Percentiles rank a stretch among this genome's conserved stretches.
Evolutionary conservation across 495 filamentous ascomycete species (phyloP).

Genomic region (Chaetomium tenue): DNA sequence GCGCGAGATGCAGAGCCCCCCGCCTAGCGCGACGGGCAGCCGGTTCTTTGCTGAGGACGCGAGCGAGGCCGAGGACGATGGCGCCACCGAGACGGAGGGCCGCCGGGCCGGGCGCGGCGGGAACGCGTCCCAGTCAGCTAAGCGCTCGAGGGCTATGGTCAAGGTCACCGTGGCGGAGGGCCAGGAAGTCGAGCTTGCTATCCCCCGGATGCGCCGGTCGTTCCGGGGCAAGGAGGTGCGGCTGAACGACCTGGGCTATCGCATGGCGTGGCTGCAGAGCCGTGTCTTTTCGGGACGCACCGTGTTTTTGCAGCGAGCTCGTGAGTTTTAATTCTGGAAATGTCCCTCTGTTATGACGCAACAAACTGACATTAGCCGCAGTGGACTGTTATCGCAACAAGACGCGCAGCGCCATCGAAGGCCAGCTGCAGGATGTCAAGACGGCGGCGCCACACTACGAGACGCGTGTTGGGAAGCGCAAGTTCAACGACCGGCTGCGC

Average conservation of each 20-base stretch:
- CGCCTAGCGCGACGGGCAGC: conserved; percentile 60
- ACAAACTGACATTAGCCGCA: conserved; percentile 35
- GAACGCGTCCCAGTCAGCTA: conserved; percentile 20
- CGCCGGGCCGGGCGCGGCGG: conserved; percentile 26
- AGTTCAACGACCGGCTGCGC: conserved; percentile 67
- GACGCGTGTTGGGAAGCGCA: conserved; percentile 81
- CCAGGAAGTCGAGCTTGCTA: conserved; percentile 62
- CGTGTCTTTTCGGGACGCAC: conserved; percentile 79
- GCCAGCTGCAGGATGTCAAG: conserved; percentile 65
- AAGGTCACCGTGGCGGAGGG: conserved; percentile 70
- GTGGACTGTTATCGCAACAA: conserved; percentile 96
- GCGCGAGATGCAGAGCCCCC: conserved; percentile 78
- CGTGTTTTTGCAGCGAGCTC: conserved; percentile 86
- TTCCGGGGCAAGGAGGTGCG: conserved; percentile 74
- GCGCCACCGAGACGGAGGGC: conserved; percentile 54
- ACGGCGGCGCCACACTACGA: conserved; percentile 81
- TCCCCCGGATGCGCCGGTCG: conserved; percentile 66
- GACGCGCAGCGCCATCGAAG: conserved; percentile 76
- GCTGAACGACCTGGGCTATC: conserved; percentile 88
- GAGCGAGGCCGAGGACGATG: conserved; percentile 53
- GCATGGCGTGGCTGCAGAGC: conserved; percentile 94
- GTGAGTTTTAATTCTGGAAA: conserved; percentile 59
- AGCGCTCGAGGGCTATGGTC: conserved; percentile 31
- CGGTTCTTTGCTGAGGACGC: conserved; percentile 64
- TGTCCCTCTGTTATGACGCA: not conserved